phyloP scores from a whole-genome alignment of 352 stramenopile species.

The Phytophthora lateralis region DNA sequence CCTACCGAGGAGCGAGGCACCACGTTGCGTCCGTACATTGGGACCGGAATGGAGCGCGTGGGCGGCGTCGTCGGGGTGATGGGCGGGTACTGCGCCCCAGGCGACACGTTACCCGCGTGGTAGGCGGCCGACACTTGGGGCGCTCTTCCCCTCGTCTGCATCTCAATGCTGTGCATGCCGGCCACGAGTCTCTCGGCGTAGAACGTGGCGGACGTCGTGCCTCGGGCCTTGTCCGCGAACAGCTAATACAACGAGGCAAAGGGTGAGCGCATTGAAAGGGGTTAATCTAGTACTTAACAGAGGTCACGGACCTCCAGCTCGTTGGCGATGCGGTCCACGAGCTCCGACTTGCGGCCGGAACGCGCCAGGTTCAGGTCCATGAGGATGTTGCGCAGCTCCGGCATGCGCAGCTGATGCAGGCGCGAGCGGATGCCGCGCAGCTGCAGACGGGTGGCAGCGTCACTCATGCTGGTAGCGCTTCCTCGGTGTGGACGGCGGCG shows the following conservation, averaged over 20 bases:
- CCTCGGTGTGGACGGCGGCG: not conserved
- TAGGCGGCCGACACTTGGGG: conserved; percentile 8
- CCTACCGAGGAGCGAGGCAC: conserved; percentile 1
- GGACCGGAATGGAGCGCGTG: conserved; percentile 17
- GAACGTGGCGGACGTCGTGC: conserved; percentile 54
- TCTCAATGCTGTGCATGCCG: conserved; percentile 56
- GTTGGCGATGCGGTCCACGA: conserved; percentile 74
- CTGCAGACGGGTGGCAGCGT: conserved; percentile 22
- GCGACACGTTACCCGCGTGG: not conserved
- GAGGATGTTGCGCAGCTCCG: conserved; percentile 77
- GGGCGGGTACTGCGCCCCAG: conserved; percentile 9
- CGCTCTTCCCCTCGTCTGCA: conserved; percentile 36
- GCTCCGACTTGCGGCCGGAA: conserved; percentile 77
- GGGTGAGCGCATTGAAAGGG: conserved; percentile 1
- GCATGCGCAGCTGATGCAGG: conserved; percentile 68
- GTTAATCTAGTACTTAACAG: not conserved
- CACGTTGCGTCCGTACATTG: conserved; percentile 19
- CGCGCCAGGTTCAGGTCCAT: conserved; percentile 70
- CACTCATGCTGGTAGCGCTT: conserved; percentile 24
- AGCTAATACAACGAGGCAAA: conserved; percentile 27
- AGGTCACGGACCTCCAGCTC: conserved; percentile 58
- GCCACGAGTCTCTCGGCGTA: conserved; percentile 60
- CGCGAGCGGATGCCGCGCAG: conserved; percentile 53
- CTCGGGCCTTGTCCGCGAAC: conserved; percentile 55
- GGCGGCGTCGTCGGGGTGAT: conserved; percentile 17